Percentiles rank a stretch among this genome's conserved stretches.
Conservation (phyloP, 768 basidiomycete genomes). For the Baorangia bicolor region DNA sequence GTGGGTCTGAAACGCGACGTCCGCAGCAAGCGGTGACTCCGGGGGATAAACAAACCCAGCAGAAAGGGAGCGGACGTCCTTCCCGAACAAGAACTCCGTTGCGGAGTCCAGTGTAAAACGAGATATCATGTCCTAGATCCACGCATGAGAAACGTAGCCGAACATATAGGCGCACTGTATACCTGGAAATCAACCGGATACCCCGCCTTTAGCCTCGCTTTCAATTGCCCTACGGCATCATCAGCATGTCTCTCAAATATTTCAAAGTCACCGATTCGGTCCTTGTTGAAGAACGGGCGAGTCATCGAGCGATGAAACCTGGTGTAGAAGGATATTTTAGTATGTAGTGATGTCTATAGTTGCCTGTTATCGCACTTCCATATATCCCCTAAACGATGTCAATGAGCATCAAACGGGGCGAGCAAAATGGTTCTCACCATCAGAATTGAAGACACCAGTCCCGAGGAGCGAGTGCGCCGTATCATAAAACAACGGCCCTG, state of each 20-base stretch:
- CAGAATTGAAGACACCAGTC: slow-evolving; percentile 56
- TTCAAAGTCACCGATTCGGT: no score
- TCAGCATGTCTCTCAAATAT: no score
- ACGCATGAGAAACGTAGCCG: not conserved
- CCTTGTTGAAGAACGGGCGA: no score
- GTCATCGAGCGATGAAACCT: no score
- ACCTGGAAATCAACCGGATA: slow-evolving; percentile 59
- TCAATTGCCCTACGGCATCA: slow-evolving; percentile 41
- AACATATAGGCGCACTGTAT: not conserved
- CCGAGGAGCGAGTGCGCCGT: slow-evolving; percentile 39
- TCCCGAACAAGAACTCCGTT: no score
- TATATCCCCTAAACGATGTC: slow-evolving; percentile 39
- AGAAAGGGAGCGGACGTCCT: no score
- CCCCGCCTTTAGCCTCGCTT: slow-evolving; percentile 42
- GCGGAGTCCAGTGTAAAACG: no score
- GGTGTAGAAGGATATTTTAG: not conserved
- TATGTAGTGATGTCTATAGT: not conserved
- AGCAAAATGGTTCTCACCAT: slow-evolving; percentile 35
- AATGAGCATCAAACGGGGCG: not conserved
- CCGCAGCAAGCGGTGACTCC: slow-evolving; percentile 1
- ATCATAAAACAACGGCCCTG: slow-evolving; percentile 5
- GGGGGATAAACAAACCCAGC: no score
- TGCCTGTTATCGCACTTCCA: slow-evolving; percentile 51
- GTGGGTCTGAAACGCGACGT: slow-evolving; percentile 23
- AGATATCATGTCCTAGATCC: no score